phyloP scores from a whole-genome alignment of 345 rosid species.

The Aurinia saxatilis region DNA sequence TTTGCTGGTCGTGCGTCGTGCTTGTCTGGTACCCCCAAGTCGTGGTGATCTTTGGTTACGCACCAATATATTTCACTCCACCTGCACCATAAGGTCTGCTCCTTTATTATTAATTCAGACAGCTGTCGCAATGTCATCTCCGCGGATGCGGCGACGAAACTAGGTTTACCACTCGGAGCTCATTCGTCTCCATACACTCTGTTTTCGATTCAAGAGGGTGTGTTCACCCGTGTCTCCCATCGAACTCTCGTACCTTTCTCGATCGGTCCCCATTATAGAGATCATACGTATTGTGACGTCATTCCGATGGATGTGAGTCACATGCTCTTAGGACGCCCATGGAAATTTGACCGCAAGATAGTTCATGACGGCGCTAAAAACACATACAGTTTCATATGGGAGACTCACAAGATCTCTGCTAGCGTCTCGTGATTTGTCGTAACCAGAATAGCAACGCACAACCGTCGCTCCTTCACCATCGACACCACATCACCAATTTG shows the following conservation, averaged over 20 bases:
- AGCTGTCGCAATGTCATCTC: too few relatives aligned
- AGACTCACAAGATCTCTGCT: neutral
- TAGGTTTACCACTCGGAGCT: neutral
- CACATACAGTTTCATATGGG: neutral
- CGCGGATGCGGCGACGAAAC: too few relatives aligned
- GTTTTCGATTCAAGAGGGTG: neutral
- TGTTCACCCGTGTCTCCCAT: neutral
- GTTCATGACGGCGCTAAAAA: neutral
- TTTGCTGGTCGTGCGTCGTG: too few relatives aligned
- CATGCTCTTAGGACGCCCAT: neutral
- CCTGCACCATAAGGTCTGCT: too few relatives aligned
- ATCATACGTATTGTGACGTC: neutral
- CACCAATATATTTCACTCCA: too few relatives aligned
- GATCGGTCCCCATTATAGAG: neutral
- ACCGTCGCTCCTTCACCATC: too few relatives aligned
- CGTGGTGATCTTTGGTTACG: too few relatives aligned
- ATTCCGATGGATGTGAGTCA: neutral
- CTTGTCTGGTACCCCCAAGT: too few relatives aligned
- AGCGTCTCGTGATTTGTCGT: too few relatives aligned
- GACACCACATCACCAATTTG: too few relatives aligned
- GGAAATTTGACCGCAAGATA: neutral
- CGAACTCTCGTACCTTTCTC: neutral
- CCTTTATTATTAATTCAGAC: too few relatives aligned
- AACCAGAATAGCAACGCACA: too few relatives aligned
- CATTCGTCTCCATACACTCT: neutral